A percentile compares a stretch with the other conserved stretches of the same genome.
phyloP scores from a whole-genome alignment of 768 basidiomycete species.

The Rickenella mellea region DNA sequence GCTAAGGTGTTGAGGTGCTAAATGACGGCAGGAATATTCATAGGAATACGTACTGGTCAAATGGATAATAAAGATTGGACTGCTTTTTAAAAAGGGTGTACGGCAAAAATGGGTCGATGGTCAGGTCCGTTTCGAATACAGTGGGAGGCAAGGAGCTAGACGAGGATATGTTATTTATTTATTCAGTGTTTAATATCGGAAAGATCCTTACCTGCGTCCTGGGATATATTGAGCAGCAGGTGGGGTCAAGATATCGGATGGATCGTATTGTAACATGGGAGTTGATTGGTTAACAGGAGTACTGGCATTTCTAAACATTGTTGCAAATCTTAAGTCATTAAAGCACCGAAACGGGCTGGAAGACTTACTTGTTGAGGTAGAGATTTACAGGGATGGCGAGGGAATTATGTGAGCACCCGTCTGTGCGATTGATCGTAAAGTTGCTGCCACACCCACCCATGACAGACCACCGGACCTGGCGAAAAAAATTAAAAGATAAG shows the following conservation, averaged over 20 bases:
- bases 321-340: neutral
- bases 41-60: slow-evolving; percentile 2
- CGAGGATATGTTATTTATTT: too few relatives aligned
- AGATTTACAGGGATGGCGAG: slow-evolving; percentile 3
- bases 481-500: neutral
- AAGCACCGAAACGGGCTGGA: neutral
- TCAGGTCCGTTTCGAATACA: slow-evolving; percentile 1
- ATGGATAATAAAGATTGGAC: slow-evolving; percentile 4
- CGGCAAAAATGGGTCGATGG: slow-evolving; percentile 2
- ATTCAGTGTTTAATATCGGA: too few relatives aligned
- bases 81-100: slow-evolving; percentile 2
- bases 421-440: neutral
- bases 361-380: slow-evolving; percentile 3
- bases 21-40: too few relatives aligned
- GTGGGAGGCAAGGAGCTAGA: neutral
- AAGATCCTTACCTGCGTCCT: slow-evolving; percentile 1
- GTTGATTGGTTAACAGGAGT: neutral
- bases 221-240: slow-evolving; percentile 2
- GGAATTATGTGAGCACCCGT: slow-evolving; percentile 1
- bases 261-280: slow-evolving; percentile 1
- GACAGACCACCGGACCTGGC: slow-evolving; percentile 4
- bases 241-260: neutral
- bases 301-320: neutral
- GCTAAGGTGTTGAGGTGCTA: neutral
- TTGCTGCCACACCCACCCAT: slow-evolving; percentile 1